phyloP scores from a whole-genome alignment of 192 early-diverging fungal species.

The Podila verticillata region DNA sequence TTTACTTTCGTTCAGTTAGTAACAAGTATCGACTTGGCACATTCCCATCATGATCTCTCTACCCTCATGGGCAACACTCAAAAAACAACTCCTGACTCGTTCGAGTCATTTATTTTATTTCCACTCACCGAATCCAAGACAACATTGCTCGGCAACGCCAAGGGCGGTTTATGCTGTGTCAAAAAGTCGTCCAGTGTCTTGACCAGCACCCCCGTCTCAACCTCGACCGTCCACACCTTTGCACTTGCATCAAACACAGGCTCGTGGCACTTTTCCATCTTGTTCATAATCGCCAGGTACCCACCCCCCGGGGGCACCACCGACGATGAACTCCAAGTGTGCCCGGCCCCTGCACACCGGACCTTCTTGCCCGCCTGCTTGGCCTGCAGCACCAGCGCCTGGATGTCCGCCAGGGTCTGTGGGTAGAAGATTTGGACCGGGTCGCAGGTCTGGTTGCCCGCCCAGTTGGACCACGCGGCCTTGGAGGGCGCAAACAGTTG shows the following conservation, averaged over 20 bases:
- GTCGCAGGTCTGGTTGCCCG: constrained; percentile 5
- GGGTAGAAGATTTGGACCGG: constrained; percentile 28
- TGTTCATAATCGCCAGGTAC: constrained; percentile 23
- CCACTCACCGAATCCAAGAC: constrained; percentile 1
- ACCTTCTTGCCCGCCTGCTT: constrained; percentile 16
- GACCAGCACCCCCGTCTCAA: constrained; percentile 30
- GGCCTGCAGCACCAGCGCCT: constrained; percentile 6
- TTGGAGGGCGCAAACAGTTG: too few species aligned
- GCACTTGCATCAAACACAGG: background rate
- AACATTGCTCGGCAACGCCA: constrained; percentile 14
- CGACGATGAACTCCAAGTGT: constrained; percentile 8
- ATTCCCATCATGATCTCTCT: background rate
- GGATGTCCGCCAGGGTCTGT: constrained; percentile 6
- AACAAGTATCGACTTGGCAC: background rate
- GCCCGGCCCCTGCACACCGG: constrained; percentile 32
- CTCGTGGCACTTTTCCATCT: constrained; percentile 7
- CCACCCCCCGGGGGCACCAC: background rate
- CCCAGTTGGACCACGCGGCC: constrained; percentile 30
- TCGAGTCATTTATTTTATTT: background rate
- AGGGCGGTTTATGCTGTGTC: constrained; percentile 22
- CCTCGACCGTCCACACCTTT: constrained; percentile 20
- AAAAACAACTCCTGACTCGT: background rate
- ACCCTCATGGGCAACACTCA: background rate
- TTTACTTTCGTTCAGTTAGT: background rate
- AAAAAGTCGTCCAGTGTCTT: constrained; percentile 16